Evolutionary conservation across 495 filamentous ascomycete genomes (phyloP), one percentile per base, ranked within the genome.

Genomic region (Xylaria intraflava): DNA sequence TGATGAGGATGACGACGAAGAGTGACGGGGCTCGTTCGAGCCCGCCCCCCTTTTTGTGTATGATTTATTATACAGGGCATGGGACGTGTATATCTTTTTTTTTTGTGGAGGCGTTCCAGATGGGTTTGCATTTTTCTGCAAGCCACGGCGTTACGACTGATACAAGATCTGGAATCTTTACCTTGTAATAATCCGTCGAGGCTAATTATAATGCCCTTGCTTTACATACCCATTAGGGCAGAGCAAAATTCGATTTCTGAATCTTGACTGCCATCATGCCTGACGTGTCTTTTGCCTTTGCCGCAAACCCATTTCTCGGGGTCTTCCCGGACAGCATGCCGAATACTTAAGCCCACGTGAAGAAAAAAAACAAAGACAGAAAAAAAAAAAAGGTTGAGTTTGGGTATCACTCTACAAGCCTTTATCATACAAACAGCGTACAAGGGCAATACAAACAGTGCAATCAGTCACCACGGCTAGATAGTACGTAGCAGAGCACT

Each of bases 101-200:
- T 29, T 29, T 4, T 4, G 27, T 4, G 23, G 30, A 36, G 51
- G 51, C 41, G 51, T 53, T 53, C 40, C 24, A 53, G 17, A 36
- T 30, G n/a, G 29, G 27, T 9, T 17, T 31, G 24, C 35, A 0
- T 26, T 43, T 52, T 44, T 26, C 17, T 36, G 5, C 16, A 16
- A 55, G 52, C 36, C 52, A 55, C 31, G 52, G 52, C 52, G 52
- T 55, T 55, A 35, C 45, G 45, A 44, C 26, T 17, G 33, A 23
- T 36, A 42, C 6, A 26, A 19, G 29, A 48, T 48, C 11, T 16
- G 45, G 45, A 16, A 16, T 36, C 16, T 53, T 45, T 35, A 40
- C 30, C 40, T 19, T 48, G 44, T 48, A 43, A 42, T 35, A 42
- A 49, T 8, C 11, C 35, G 27, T 20, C 16, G 3, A 29, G 22